Conservation (phyloP, 176 grass and related monocot genomes). For the Avena insularis region DNA sequence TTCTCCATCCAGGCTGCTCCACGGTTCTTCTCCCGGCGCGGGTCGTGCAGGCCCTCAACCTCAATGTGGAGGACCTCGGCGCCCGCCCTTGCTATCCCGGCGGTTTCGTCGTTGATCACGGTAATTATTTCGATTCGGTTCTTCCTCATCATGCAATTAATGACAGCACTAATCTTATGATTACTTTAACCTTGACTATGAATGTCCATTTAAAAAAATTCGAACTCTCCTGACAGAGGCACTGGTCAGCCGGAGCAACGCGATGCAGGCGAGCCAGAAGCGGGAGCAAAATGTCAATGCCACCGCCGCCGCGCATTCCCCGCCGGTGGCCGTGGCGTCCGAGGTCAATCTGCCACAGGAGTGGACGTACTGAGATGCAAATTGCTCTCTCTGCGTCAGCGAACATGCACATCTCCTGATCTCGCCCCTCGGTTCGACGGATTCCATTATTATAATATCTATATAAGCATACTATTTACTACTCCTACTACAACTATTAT, state of each 20-base stretch:
- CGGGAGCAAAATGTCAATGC: not conserved
- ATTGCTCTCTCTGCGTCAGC: not conserved
- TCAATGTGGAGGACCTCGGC: slow-evolving; percentile 82
- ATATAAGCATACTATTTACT: not conserved
- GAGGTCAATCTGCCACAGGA: slow-evolving; percentile 73
- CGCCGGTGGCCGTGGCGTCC: not conserved
- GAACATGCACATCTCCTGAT: slow-evolving; percentile 31
- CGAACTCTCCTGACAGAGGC: slow-evolving; percentile 39
- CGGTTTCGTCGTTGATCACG: slow-evolving; percentile 62
- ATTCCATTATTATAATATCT: slow-evolving; percentile 3
- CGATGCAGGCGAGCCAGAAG: slow-evolving; percentile 43
- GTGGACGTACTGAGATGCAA: slow-evolving; percentile 82
- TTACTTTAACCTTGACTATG: not conserved
- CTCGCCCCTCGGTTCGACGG: slow-evolving; percentile 22
- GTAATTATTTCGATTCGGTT: not conserved
- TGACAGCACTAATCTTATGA: not conserved
- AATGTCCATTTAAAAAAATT: not conserved
- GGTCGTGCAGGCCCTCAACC: slow-evolving; percentile 90
- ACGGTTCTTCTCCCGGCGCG: slow-evolving; percentile 79
- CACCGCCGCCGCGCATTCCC: not conserved
- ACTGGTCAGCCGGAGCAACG: slow-evolving; percentile 67
- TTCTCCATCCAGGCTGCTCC: slow-evolving; percentile 61
- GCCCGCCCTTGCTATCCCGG: slow-evolving; percentile 62
- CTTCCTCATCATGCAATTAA: accelerated
- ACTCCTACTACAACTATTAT: not conserved